Conservation (phyloP, 179 eudicot genomes). For the Silene noctiflora region DNA sequence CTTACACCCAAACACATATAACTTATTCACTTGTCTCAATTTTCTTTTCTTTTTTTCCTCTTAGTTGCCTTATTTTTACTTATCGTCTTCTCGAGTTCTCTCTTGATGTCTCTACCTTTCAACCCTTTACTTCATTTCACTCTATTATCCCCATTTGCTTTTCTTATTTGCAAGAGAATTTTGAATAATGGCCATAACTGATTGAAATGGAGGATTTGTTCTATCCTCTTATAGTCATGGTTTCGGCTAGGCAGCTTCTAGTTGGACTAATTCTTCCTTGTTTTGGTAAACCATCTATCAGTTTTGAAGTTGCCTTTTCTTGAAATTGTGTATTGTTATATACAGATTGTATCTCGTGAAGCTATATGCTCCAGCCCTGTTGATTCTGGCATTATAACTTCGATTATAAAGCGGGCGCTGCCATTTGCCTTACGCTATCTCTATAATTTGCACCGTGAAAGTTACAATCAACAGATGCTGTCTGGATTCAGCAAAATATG, state of each 20-base stretch:
- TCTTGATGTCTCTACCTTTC: background rate
- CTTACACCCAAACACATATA: background rate
- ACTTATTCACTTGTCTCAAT: background rate
- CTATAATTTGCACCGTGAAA: constrained; percentile 46
- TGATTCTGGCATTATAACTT: constrained; percentile 47
- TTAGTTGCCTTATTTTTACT: background rate
- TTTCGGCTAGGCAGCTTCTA: background rate
- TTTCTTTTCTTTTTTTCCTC: background rate
- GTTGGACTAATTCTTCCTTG: background rate
- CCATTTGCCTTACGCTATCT: constrained; percentile 91
- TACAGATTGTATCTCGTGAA: constrained; percentile 85
- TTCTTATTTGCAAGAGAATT: background rate
- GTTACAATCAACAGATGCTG: constrained; percentile 55
- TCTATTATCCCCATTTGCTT: background rate
- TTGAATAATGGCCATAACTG: too few species aligned
- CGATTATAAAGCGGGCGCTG: constrained; percentile 70
- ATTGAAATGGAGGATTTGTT: too few species aligned
- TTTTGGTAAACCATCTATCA: background rate
- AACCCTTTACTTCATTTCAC: too few species aligned
- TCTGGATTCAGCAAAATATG: constrained; percentile 40
- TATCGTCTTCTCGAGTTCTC: background rate
- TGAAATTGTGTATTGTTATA: background rate
- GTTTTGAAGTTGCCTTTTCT: constrained; percentile 2
- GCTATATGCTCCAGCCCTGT: constrained; percentile 58
- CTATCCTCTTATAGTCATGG: background rate